Conservation (phyloP, 345 rosid genomes). For the Gossypium ekmanianum region DNA sequence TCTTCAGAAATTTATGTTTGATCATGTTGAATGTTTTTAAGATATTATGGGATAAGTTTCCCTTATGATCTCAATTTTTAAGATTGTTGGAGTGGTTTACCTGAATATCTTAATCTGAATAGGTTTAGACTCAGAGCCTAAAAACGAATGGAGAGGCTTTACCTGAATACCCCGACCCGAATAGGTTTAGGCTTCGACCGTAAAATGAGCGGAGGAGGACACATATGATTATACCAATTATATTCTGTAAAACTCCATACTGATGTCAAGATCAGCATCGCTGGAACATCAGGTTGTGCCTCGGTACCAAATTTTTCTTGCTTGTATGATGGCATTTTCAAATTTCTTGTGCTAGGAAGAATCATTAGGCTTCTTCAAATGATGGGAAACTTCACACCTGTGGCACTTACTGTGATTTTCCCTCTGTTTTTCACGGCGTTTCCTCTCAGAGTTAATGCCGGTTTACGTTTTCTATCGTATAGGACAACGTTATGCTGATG, state of each 20-base stretch:
- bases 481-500: conserved; percentile 80
- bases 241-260: neutral
- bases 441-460: conserved; percentile 10
- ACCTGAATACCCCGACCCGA: too few species aligned
- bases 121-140: too few species aligned
- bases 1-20: too few species aligned
- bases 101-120: too few species aligned
- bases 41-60: too few species aligned
- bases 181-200: too few species aligned
- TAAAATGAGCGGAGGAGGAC: too few species aligned
- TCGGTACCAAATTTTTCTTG: neutral
- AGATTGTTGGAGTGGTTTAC: too few species aligned
- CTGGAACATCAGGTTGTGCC: neutral
- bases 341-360: neutral
- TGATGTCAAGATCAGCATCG: neutral
- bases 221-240: neutral
- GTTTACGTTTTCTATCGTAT: conserved; percentile 17
- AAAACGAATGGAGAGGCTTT: too few species aligned
- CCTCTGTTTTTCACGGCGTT: neutral
- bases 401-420: conserved; percentile 5
- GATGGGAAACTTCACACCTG: neutral
- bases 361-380: neutral
- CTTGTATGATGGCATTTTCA: neutral
- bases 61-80: too few species aligned
- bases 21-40: too few species aligned